These are phyloP conservation scores for Saturnispora besseyi DNA, from an alignment of 805 yeast genomes.

Conservation along the genomic window DNA sequence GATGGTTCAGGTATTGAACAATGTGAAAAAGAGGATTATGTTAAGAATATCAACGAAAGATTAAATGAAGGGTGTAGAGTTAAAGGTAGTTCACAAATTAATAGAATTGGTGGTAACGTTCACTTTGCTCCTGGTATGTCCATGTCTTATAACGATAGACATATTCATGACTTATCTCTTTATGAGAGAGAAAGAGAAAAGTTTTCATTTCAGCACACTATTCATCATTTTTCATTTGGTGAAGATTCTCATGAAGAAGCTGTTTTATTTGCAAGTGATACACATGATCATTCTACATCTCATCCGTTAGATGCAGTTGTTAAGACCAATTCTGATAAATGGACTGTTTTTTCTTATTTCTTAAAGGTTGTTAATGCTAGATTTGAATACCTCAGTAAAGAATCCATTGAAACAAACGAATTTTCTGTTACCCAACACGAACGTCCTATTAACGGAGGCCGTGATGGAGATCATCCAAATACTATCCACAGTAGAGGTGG, in stretches of 20 bases:
- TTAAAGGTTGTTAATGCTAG: constrained; percentile 87
- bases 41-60: constrained; percentile 46
- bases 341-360: constrained; percentile 65
- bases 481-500: constrained; percentile 81
- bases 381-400: constrained; percentile 55
- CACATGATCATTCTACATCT: constrained; percentile 33
- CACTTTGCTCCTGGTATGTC: constrained; percentile 97
- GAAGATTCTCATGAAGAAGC: constrained; percentile 31
- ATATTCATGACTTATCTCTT: constrained; percentile 77
- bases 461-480: constrained; percentile 85
- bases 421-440: constrained; percentile 84
- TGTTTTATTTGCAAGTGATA: constrained; percentile 10
- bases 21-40: constrained; percentile 86
- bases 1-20: constrained; percentile 85
- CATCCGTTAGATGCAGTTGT: constrained; percentile 59
- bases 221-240: constrained; percentile 83
- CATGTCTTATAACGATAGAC: constrained; percentile 47
- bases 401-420: constrained; percentile 69
- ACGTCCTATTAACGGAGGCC: constrained; percentile 77
- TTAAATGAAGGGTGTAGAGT: constrained; percentile 83
- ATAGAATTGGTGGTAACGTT: constrained; percentile 80
- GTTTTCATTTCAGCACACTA: constrained; percentile 66
- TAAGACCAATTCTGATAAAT: constrained; percentile 38
- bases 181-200: constrained; percentile 46
- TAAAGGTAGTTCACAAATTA: constrained; percentile 67